Evolutionary conservation across 2,329 filamentous ascomycete species (phyloP).

Genomic region (Calonectria pseudoreteaudii): DNA sequence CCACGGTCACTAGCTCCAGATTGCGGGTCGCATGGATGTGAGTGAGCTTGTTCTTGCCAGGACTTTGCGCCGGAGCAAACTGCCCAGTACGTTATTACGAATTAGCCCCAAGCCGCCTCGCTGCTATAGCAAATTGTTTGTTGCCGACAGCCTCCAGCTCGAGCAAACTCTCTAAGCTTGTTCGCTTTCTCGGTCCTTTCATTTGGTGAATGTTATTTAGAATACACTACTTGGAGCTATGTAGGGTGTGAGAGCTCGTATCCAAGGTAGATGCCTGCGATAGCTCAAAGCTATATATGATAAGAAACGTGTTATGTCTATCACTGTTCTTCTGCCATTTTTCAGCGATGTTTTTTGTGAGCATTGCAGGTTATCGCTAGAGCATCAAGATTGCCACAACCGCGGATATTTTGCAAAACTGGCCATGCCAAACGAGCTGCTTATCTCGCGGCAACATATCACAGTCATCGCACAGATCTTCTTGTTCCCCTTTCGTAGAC

Average conservation of each 20-base stretch:
- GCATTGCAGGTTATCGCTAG: not conserved
- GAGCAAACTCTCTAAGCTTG: not conserved
- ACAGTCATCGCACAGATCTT: not conserved
- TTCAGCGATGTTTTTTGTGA: not conserved
- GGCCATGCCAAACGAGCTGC: not conserved
- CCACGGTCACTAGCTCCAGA: slow-evolving; percentile 9
- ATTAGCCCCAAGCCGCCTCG: not conserved
- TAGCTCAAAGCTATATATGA: not conserved
- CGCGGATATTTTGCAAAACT: not conserved
- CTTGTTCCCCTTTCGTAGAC: not conserved
- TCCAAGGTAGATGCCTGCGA: not conserved
- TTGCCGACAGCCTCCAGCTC: not conserved
- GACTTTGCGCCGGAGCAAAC: not conserved
- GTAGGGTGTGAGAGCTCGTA: not conserved
- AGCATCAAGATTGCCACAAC: not conserved
- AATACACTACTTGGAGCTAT: not conserved
- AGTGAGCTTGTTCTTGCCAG: not conserved
- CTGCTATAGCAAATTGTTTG: not conserved
- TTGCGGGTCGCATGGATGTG: slow-evolving; percentile 13
- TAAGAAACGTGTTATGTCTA: not conserved
- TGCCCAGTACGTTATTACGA: not conserved
- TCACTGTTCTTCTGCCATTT: not conserved
- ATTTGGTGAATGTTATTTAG: too few species aligned
- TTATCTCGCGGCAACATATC: too few species aligned
- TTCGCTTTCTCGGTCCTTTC: too few species aligned